Evolutionary conservation across 1,284 basidiomycete genomes (phyloP).

Genomic region (Ceratobasidium sp.): DNA sequence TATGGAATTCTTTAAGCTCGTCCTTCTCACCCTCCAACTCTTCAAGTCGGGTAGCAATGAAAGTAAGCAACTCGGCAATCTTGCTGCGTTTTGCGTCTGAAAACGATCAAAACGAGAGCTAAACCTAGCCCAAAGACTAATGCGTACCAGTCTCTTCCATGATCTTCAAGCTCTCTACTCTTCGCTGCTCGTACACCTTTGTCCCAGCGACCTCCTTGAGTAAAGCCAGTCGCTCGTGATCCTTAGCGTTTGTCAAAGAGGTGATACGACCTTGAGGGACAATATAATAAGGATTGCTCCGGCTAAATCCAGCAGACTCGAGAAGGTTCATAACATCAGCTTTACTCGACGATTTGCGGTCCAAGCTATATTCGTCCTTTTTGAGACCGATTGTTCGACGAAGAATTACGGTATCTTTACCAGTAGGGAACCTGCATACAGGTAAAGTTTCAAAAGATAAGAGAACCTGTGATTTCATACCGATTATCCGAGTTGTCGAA

Average conservation of each 20-base stretch:
- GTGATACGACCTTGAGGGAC: slow-evolving; percentile 98
- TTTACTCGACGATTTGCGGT: slow-evolving; percentile 95
- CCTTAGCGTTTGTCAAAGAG: slow-evolving; percentile 96
- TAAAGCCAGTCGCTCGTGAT: slow-evolving; percentile 89
- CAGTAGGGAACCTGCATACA: slow-evolving; percentile 76
- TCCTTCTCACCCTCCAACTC: slow-evolving; percentile 98
- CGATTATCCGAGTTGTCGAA: slow-evolving; percentile 92
- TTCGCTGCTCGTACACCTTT: slow-evolving; percentile 96
- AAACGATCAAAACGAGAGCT: not conserved
- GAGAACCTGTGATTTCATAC: not conserved
- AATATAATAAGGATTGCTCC: slow-evolving; percentile 98
- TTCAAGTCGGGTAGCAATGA: slow-evolving; percentile 88
- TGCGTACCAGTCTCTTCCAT: slow-evolving; percentile 88
- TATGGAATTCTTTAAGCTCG: slow-evolving; percentile 95
- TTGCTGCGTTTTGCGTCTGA: slow-evolving; percentile 87
- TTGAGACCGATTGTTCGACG: slow-evolving; percentile 96
- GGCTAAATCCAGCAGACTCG: slow-evolving; percentile 96
- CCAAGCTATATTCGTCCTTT: slow-evolving; percentile 98
- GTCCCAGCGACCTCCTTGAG: slow-evolving; percentile 99
- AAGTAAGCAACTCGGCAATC: slow-evolving; percentile 89
- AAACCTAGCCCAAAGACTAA: not conserved
- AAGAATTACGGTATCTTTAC: slow-evolving; percentile 85
- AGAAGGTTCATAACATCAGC: slow-evolving; percentile 97
- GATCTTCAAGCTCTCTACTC: slow-evolving; percentile 91
- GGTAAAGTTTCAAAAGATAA: not conserved